A percentile compares a stretch with the other conserved stretches of the same genome.
Conservation (phyloP, 805 yeast species). For the Lachancea quebecensis region DNA sequence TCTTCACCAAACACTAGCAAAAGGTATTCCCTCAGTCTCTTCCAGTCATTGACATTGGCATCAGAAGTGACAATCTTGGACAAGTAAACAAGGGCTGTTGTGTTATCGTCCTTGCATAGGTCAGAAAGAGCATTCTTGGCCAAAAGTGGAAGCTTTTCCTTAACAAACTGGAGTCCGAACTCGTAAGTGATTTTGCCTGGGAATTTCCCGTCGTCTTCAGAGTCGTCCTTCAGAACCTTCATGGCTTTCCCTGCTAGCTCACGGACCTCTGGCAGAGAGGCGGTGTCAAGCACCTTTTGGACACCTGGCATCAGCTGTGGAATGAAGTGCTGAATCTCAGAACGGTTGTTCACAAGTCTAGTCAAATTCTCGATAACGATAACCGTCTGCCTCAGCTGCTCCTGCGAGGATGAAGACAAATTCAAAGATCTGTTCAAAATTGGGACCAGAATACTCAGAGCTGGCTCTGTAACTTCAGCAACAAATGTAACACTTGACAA, state of each 20-base stretch:
- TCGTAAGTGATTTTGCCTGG: conserved; percentile 63
- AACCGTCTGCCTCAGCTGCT: conserved; percentile 93
- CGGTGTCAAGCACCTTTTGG: conserved; percentile 77
- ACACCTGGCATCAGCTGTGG: conserved; percentile 90
- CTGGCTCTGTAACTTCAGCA: conserved; percentile 97
- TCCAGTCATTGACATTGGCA: conserved; percentile 71
- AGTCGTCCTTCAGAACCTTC: conserved; percentile 74
- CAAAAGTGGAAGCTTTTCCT: conserved; percentile 17
- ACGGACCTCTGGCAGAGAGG: conserved; percentile 94
- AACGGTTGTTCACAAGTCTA: conserved; percentile 85
- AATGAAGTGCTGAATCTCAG: conserved; percentile 82
- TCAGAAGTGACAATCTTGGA: conserved; percentile 48
- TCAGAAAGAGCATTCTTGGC: conserved; percentile 12
- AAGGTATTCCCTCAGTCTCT: conserved; percentile 51
- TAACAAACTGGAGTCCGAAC: conserved; percentile 43
- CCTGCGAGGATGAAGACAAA: conserved; percentile 82
- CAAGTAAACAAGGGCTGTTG: conserved; percentile 41
- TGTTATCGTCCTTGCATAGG: conserved; percentile 15
- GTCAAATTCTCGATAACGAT: conserved; percentile 94
- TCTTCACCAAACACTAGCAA: conserved; percentile 33
- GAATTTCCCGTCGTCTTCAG: conserved; percentile 62
- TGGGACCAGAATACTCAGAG: conserved; percentile 83
- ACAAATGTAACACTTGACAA: conserved; percentile 92
- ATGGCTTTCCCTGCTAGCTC: conserved; percentile 85
- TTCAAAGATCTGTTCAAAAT: conserved; percentile 83